Base-by-base conservation (phyloP, 306 rosid genomes). In the Geum urbanum region DNA sequence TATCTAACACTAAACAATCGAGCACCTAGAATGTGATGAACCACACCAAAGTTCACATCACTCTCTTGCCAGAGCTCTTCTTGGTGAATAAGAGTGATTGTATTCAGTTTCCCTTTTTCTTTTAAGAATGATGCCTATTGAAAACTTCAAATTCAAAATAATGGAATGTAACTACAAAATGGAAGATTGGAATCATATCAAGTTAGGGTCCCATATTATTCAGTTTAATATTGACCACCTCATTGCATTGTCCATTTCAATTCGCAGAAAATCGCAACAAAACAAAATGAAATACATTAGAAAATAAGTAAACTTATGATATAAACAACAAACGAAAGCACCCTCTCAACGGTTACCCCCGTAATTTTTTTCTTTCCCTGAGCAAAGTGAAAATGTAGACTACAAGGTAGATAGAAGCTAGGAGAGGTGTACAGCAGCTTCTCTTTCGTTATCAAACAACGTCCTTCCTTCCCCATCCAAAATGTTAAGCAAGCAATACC, bases 371-470 rank as follows among this genome's bases (percentile, higher is more conserved):
- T 70, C 75, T 32, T 32, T 4, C 61, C 7, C 18, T 69, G 16
- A 18, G 69, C 77, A 72, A 54, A 46, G 62, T 70, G 55, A 71
- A 58, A 68, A 74, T 66, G 67, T 67, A 56, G 69, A 19, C 9
- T 73, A 77, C 51, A 53, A 55, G 44, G 67, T 63, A 67, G 43
- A 7, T 35, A 20, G 76, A 51, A 44, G n/a, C n/a, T n/a, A n/a
- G 50, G 52, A 41, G 54, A 22, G 72, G 66, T 41, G 59, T 10
- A 22, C 43, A 65, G 96, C 73, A 67, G 96, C 77, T 89, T 83
- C 78, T 11, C 80, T 83, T 86, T 92, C 95, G 52, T 82, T 87
- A 2, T 89, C 90, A 84, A 84, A 78, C 84, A 65, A 72, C 65
- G 63, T 78, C 62, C 37, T 32, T 32, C 37, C 1, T 32, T 32